phyloP scores from a whole-genome alignment of 2,329 filamentous ascomycete genomes.

The Aureobasidium zeae region DNA sequence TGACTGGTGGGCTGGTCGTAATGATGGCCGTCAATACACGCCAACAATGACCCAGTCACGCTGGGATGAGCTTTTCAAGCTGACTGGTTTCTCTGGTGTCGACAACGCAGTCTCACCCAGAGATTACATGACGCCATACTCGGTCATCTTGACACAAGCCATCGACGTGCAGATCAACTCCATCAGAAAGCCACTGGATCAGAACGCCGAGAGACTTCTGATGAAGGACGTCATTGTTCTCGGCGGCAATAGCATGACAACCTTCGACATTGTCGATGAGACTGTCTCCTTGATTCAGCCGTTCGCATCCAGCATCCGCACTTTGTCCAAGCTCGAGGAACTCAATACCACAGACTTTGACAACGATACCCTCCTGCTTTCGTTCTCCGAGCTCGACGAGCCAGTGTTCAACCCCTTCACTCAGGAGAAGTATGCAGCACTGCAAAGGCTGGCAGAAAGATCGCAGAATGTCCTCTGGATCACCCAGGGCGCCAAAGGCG shows the following conservation, averaged over 20 bases:
- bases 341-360: neutral
- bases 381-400: conserved; percentile 11
- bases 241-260: neutral
- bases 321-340: neutral
- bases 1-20: conserved; percentile 29
- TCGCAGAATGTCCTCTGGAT: conserved; percentile 23
- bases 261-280: neutral
- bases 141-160: conserved; percentile 9
- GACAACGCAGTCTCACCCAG: conserved; percentile 16
- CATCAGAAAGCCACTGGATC: conserved; percentile 4
- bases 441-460: neutral
- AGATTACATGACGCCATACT: neutral
- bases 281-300: neutral
- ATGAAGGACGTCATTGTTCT: neutral
- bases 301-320: neutral
- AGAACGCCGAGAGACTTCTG: neutral
- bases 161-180: conserved; percentile 13
- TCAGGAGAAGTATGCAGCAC: neutral
- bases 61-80: conserved; percentile 28
- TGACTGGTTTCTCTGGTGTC: conserved; percentile 29
- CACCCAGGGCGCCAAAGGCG: conserved; percentile 17
- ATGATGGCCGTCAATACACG: conserved; percentile 24
- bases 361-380: neutral
- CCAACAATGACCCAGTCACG: conserved; percentile 24
- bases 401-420: conserved; percentile 7